Evolutionary conservation across 306 rosid genomes (phyloP), one percentile per base, ranked within the genome.

Genomic region (Nissolia schottii): DNA sequence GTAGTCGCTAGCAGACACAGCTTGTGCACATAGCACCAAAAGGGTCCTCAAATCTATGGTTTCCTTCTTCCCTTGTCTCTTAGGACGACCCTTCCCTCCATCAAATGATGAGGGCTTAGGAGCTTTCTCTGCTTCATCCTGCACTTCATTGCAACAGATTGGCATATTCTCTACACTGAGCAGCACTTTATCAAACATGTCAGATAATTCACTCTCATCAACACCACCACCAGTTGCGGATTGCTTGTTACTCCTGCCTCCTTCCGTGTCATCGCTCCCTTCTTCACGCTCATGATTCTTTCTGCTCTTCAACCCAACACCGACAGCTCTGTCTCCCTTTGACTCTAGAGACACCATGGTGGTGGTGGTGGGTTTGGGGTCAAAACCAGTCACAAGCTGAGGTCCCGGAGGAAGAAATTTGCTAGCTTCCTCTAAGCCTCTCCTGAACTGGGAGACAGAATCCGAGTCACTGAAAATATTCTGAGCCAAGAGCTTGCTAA

Each of bases 381-480:
- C 80, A n/a, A 70, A 43, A 77, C 78, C 70, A 13, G 81, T 51
- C 12, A 74, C 16, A 40, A 89, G 81, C 54, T 46, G 83, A 73
- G 71, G 80, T 13, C 49, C 62, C 25, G 71, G 83, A 2, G 97
- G 97, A 63, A 92, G 97, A 80, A 92, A 92, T 82, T 82, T 89
- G 29, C 84, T 87, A 49, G 93, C 97, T 79, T 92, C 96, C 80
- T 92, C 96, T 31, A 89, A 41, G 32, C 97, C 97, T 77, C 80
- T 87, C 29, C 54, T 82, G 67, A 89, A 92, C 62, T 84, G 96
- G 31, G 81, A 83, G 16, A 87, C 77, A 19, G 93, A 92, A 55
- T 85, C 85, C 20, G 68, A 83, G 59, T 85, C 82, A 35, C 82
- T 73, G 67, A 83, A 92, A 38, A 86, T 81, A 70, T 81, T 87